A percentile compares a stretch with the other conserved stretches of the same genome.
phyloP scores from a whole-genome alignment of 176 grass and related monocot genomes.

The Oryza coarctata region DNA sequence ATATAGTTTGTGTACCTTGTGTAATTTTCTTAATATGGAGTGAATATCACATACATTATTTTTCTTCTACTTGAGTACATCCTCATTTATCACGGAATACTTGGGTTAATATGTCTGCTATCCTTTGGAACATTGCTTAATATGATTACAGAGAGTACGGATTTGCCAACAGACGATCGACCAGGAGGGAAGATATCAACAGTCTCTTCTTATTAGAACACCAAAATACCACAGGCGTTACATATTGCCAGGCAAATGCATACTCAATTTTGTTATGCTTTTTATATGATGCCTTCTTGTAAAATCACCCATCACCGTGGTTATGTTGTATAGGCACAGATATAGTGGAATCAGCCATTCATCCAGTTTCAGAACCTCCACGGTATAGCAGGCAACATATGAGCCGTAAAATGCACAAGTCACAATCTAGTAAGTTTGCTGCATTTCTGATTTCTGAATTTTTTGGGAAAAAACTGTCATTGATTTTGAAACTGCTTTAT shows the following conservation, averaged over 20 bases:
- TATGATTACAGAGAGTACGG: constrained; percentile 60
- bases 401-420: constrained; percentile 51
- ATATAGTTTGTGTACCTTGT: not conserved
- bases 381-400: constrained; percentile 40
- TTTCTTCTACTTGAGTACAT: not conserved
- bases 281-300: not conserved
- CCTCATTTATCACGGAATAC: not conserved
- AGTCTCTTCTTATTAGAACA: constrained; percentile 76
- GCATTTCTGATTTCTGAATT: constrained; percentile 11
- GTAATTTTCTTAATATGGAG: not conserved
- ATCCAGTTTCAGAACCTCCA: constrained; percentile 50
- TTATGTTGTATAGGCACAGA: constrained; percentile 36
- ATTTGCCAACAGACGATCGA: constrained; percentile 68
- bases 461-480: not conserved
- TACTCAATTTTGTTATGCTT: not conserved
- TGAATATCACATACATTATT: not conserved
- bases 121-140: constrained; percentile 21
- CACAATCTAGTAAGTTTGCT: constrained; percentile 50
- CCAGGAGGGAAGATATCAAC: constrained; percentile 75
- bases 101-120: not conserved
- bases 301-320: not conserved
- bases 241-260: constrained; percentile 71
- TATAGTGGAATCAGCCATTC: constrained; percentile 58
- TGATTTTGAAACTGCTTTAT: constrained; percentile 21
- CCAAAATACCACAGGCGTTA: constrained; percentile 86